phyloP scores from a whole-genome alignment of 2,329 filamentous ascomycete species.

The Stagonosporopsis cucurbitacearum region DNA sequence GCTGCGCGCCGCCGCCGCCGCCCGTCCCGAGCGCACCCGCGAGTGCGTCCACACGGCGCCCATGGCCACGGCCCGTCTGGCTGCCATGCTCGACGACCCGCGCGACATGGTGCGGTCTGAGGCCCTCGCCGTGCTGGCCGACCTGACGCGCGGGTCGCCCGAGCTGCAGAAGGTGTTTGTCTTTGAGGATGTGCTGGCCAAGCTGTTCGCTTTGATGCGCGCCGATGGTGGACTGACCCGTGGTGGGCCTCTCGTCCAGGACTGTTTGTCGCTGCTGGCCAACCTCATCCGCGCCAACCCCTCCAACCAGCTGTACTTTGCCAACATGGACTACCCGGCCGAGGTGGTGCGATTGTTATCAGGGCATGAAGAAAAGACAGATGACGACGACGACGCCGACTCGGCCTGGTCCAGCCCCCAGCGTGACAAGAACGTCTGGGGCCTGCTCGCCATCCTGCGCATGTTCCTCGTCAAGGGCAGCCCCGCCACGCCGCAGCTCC shows the following conservation, averaged over 20 bases:
- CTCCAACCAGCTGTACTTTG: slow-evolving; percentile 92
- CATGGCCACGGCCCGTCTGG: slow-evolving; percentile 84
- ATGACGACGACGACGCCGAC: slow-evolving; percentile 56
- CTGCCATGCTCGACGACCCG: slow-evolving; percentile 81
- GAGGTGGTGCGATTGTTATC: slow-evolving; percentile 73
- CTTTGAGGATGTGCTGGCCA: slow-evolving; percentile 92
- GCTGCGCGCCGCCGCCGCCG: slow-evolving; percentile 81
- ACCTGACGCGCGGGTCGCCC: slow-evolving; percentile 82
- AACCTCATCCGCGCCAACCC: slow-evolving; percentile 87
- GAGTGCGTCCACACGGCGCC: slow-evolving; percentile 92
- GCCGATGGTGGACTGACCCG: slow-evolving; percentile 81
- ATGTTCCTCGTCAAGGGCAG: slow-evolving; percentile 86
- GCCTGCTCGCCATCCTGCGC: slow-evolving; percentile 82
- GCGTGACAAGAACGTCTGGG: slow-evolving; percentile 89
- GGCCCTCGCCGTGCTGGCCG: slow-evolving; percentile 83
- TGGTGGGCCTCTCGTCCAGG: slow-evolving; percentile 87
- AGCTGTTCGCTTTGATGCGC: slow-evolving; percentile 81
- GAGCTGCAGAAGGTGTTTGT: slow-evolving; percentile 95
- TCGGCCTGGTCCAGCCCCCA: slow-evolving; percentile 79
- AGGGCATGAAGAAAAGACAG: slow-evolving; percentile 50
- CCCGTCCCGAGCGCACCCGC: slow-evolving; percentile 88
- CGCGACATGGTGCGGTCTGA: slow-evolving; percentile 86
- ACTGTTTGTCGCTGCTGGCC: slow-evolving; percentile 87
- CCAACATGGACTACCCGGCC: slow-evolving; percentile 83
- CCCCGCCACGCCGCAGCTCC: slow-evolving; percentile 80